Evolutionary conservation across 192 early-diverging fungal genomes (phyloP).

Genomic region (Phlyctochytrium arcticum): DNA sequence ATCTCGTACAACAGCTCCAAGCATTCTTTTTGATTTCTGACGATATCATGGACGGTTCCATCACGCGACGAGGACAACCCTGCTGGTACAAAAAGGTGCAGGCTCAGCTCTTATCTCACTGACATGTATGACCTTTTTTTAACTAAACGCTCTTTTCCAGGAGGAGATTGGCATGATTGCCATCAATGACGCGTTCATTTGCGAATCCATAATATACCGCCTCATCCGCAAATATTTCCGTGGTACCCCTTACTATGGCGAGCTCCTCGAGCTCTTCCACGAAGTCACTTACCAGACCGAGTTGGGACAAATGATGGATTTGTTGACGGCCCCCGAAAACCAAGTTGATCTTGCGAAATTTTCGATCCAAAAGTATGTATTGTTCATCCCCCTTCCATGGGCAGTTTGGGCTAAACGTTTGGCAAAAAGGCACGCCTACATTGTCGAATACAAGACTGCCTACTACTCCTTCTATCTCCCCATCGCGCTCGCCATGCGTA

Average conservation of each 20-base stretch:
- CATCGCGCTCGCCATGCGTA: constrained; percentile 87
- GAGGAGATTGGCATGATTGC: constrained; percentile 78
- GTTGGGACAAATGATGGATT: constrained; percentile 94
- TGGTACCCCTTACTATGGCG: constrained; percentile 77
- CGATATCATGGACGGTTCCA: constrained; percentile 97
- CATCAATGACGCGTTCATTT: constrained; percentile 95
- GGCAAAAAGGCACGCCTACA: constrained; percentile 68
- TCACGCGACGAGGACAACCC: constrained; percentile 93
- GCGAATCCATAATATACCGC: constrained; percentile 89
- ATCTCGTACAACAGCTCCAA: constrained; percentile 68
- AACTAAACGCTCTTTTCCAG: too few relatives aligned
- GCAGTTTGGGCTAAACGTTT: background rate
- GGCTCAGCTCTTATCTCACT: background rate
- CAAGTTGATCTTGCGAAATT: constrained; percentile 89
- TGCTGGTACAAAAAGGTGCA: constrained; percentile 83
- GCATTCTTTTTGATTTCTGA: constrained; percentile 97
- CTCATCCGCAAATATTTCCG: constrained; percentile 95
- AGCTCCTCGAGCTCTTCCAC: constrained; percentile 91
- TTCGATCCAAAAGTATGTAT: constrained; percentile 75
- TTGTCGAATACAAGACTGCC: constrained; percentile 97
- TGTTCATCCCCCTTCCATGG: background rate
- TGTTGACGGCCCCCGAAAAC: constrained; percentile 98
- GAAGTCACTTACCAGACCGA: constrained; percentile 96
- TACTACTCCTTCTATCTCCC: constrained; percentile 99
- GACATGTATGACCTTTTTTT: background rate